Conservation (phyloP, 2,329 filamentous ascomycete genomes). For the Lecanicillium sp. region DNA sequence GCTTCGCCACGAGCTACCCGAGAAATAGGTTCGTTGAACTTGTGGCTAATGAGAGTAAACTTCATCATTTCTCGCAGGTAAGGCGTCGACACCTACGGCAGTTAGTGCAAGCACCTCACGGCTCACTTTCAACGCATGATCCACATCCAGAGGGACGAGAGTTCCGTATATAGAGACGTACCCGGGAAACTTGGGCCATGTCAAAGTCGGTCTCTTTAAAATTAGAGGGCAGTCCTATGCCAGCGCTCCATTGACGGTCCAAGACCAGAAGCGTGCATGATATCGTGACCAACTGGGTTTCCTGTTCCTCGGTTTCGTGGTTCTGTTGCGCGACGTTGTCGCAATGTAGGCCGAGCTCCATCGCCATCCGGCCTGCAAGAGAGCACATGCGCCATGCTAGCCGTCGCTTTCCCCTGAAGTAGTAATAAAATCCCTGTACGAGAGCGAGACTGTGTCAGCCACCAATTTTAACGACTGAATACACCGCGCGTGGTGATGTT, state of each 20-base stretch:
- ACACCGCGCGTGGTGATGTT: too few relatives aligned
- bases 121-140: background rate
- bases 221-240: constrained; percentile 11
- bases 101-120: background rate
- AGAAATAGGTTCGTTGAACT: constrained; percentile 12
- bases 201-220: constrained; percentile 10
- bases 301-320: constrained; percentile 4
- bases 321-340: constrained; percentile 15
- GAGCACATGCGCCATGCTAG: constrained; percentile 21
- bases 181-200: constrained; percentile 8
- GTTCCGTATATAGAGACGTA: background rate
- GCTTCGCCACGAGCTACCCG: constrained; percentile 9
- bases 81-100: constrained; percentile 3
- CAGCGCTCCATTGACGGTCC: constrained; percentile 13
- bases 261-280: constrained; percentile 11
- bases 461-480: background rate
- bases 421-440: constrained; percentile 14
- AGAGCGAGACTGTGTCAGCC: background rate
- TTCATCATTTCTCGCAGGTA: constrained; percentile 14
- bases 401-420: constrained; percentile 16
- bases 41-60: constrained; percentile 15
- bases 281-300: constrained; percentile 3
- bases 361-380: constrained; percentile 16
- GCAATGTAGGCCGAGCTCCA: constrained; percentile 21
- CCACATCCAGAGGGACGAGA: too few relatives aligned